phyloP scores from a whole-genome alignment of 805 yeast genomes.

The Ogataea zsoltii region DNA sequence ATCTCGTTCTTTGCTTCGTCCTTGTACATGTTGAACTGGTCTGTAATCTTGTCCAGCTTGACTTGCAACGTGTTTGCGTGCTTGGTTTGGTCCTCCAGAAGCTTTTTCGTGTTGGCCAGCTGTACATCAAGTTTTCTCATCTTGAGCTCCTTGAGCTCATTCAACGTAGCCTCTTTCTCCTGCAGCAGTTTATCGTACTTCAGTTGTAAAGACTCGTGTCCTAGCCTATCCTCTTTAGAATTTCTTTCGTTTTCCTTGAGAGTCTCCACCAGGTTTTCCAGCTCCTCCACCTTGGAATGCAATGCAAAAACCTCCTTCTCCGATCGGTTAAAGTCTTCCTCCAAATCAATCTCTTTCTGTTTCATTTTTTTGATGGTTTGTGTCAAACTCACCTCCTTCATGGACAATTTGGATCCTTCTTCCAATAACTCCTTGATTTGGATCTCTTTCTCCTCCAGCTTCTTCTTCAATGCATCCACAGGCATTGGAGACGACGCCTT shows the following conservation, averaged over 20 bases:
- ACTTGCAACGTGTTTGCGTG: slow-evolving; percentile 20
- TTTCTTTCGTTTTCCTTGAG: slow-evolving; percentile 24
- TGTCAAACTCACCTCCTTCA: slow-evolving; percentile 66
- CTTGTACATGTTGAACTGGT: slow-evolving; percentile 25
- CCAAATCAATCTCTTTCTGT: slow-evolving; percentile 41
- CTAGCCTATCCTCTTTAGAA: slow-evolving; percentile 35
- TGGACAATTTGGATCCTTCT: slow-evolving; percentile 75
- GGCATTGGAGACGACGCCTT: slow-evolving; percentile 11
- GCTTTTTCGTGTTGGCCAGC: slow-evolving; percentile 34
- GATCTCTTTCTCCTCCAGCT: slow-evolving; percentile 51
- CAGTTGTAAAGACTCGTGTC: slow-evolving; percentile 22
- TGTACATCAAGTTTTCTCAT: slow-evolving; percentile 36
- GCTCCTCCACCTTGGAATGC: slow-evolving; percentile 28
- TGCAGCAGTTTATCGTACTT: slow-evolving; percentile 25
- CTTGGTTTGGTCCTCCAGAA: slow-evolving; percentile 37
- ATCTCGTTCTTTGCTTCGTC: slow-evolving; percentile 24
- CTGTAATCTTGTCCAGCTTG: slow-evolving; percentile 23
- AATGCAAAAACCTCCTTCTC: slow-evolving; percentile 29
- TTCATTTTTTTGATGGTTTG: slow-evolving; percentile 66
- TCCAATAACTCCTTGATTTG: slow-evolving; percentile 64
- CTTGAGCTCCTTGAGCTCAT: slow-evolving; percentile 35
- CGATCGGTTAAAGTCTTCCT: slow-evolving; percentile 34
- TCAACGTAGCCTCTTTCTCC: slow-evolving; percentile 27
- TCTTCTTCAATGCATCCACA: slow-evolving; percentile 29
- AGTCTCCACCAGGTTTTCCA: slow-evolving; percentile 31